Conservation (phyloP, 257 asterid genomes). For the Solanum infundibuliforme region DNA sequence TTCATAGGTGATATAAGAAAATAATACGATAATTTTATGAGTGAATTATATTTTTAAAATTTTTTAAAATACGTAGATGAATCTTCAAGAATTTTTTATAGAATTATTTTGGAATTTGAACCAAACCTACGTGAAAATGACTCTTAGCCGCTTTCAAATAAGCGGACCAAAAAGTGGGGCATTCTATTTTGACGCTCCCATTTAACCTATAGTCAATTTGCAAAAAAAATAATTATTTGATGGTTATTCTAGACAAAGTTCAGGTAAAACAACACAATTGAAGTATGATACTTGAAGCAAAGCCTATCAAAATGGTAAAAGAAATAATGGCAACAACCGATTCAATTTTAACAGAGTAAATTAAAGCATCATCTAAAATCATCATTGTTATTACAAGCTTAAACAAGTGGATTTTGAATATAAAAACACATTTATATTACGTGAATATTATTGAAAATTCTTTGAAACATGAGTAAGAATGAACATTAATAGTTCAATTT, state of each 20-base stretch:
- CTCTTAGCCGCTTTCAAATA: neutral
- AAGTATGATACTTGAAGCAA: too few species aligned
- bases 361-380: neutral
- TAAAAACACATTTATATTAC: too few species aligned
- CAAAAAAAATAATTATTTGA: neutral
- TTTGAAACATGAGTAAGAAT: too few species aligned
- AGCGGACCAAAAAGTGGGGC: neutral
- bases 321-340: too few species aligned
- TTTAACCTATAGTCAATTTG: neutral
- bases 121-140: neutral
- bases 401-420: too few species aligned
- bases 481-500: too few species aligned
- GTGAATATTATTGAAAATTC: too few species aligned
- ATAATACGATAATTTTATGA: neutral
- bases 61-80: neutral
- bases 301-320: too few species aligned
- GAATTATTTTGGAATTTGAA: neutral
- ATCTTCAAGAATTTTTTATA: neutral
- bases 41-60: accelerated
- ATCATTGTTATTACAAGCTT: neutral
- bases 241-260: neutral
- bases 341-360: too few species aligned
- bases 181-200: neutral
- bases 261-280: neutral
- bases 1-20: neutral